Base-by-base conservation (phyloP, 1,139 yeast genomes). In the Saccharomyces pastorianus region DNA sequence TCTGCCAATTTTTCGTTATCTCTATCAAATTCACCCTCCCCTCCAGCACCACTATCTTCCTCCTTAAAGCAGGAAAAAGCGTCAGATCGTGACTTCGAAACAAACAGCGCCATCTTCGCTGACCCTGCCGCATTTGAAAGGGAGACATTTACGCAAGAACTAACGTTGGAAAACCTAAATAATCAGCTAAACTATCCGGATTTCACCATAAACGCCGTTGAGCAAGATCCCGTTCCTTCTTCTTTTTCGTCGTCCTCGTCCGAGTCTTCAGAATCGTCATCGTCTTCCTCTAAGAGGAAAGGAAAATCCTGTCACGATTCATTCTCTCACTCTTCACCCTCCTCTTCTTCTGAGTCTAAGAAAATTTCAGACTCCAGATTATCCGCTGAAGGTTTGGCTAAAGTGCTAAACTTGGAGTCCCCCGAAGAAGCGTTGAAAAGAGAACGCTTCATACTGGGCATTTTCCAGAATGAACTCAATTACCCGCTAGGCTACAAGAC, bases 401-500 rank as follows among this genome's bases (percentile, higher is more conserved):
- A 72, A 48, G 77, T 81, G 7, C 70, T 83, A 66, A 76, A 82
- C 13, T 70, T 84, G n/a, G 68, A 71, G 3, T 71, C 79, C n/a
- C 77, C 77, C 20, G 76, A 75, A 41, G 84, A 81, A 64, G 85
- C 88, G 0, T 72, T 79, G 17, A 67, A 69, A 50, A 72, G 85
- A n/a, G 96, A 88, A 65, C 75, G 76, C 49, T 77, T 77, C 48
- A 78, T 88, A 8, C 71, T 88, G 53, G 75, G 77, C 29, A 75
- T 85, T 26, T 78, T 88, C 57, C 77, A 76, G 50, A 71, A 75
- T 48, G 81, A 78, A 49, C 76, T 86, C 57, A 81, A 84, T 20
- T 88, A 87, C 68, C 80, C 83, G 38, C 69, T 88, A 32, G 96
- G 96, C 4, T 78, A 81, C 60, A 81, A 80, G 64, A 87, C 95